These are phyloP conservation scores for Serendipita indica DNA, from an alignment of 768 basidiomycete species.

Conservation along the genomic window DNA sequence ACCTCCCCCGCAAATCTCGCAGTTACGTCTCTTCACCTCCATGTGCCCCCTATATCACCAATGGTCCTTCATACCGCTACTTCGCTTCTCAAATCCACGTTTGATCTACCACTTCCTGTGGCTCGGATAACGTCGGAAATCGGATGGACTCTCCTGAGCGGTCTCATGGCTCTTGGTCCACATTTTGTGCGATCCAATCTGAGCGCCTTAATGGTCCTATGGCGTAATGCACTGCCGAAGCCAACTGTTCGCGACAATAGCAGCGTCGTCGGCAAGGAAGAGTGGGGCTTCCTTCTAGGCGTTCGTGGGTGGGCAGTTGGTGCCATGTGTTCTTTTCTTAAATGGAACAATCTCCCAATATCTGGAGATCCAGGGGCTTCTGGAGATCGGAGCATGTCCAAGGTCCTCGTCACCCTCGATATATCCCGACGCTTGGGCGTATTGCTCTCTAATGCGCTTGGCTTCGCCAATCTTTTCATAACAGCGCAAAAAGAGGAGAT, in stretches of 20 bases:
- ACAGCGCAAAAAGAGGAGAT: slow-evolving; percentile 55
- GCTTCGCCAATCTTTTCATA: slow-evolving; percentile 74
- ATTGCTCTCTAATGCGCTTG: slow-evolving; percentile 75
- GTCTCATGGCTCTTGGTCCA: slow-evolving; percentile 82
- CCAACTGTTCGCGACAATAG: slow-evolving; percentile 47
- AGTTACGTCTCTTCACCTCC: slow-evolving; percentile 4
- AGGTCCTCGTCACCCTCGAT: slow-evolving; percentile 71
- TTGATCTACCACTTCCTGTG: slow-evolving; percentile 75
- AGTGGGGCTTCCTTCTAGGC: slow-evolving; percentile 85
- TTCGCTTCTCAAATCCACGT: slow-evolving; percentile 75
- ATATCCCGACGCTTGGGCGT: slow-evolving; percentile 80
- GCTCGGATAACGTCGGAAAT: slow-evolving; percentile 81
- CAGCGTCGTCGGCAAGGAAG: slow-evolving; percentile 39
- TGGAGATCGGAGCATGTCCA: slow-evolving; percentile 17
- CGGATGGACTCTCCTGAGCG: slow-evolving; percentile 84
- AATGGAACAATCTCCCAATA: slow-evolving; percentile 40
- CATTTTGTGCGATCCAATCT: slow-evolving; percentile 89
- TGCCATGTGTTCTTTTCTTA: slow-evolving; percentile 76
- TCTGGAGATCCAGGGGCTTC: neutral
- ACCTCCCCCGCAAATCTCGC: slow-evolving; percentile 10
- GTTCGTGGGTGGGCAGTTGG: slow-evolving; percentile 83
- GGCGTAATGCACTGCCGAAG: slow-evolving; percentile 95
- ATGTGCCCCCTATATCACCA: slow-evolving; percentile 19
- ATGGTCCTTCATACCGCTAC: slow-evolving; percentile 87
- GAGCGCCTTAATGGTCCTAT: slow-evolving; percentile 84